A percentile compares a stretch with the other conserved stretches of the same genome.
Evolutionary conservation across 331 rosid genomes (phyloP).

Genomic region (Telfairia occidentalis): DNA sequence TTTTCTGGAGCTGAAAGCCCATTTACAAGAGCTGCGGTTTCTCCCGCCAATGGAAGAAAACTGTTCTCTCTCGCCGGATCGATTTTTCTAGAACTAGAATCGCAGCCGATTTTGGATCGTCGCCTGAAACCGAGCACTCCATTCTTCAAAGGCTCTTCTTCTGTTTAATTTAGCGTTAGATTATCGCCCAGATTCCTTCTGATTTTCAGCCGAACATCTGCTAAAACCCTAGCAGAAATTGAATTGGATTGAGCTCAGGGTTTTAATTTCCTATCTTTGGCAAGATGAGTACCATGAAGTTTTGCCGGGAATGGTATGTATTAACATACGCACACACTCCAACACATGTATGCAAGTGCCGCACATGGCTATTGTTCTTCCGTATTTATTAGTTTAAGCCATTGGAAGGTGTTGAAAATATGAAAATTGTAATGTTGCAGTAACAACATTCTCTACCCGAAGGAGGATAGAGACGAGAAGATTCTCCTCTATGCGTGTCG

Average conservation of each 20-base stretch:
- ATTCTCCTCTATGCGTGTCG: slow-evolving; percentile 88
- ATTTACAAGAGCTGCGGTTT: not conserved
- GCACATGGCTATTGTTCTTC: not conserved
- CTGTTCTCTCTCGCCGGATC: not conserved
- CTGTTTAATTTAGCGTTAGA: not conserved
- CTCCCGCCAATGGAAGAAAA: not conserved
- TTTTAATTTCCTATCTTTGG: not conserved
- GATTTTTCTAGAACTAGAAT: not conserved
- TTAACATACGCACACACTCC: not conserved
- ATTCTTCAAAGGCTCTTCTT: not conserved
- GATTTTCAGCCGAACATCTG: not conserved
- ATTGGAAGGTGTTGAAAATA: not conserved
- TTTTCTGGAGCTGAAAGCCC: not conserved
- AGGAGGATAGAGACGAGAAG: slow-evolving; percentile 72
- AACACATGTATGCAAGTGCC: not conserved
- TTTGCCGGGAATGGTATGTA: slow-evolving; percentile 92
- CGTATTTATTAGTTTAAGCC: not conserved
- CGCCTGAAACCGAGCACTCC: not conserved
- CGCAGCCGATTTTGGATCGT: not conserved
- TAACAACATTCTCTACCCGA: slow-evolving; percentile 90
- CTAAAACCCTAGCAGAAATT: slow-evolving; percentile 3
- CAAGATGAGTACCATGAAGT: slow-evolving; percentile 96
- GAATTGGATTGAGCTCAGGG: not conserved
- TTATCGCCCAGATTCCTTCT: not conserved
- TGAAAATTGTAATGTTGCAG: slow-evolving; percentile 24